phyloP scores from a whole-genome alignment of 1,284 basidiomycete genomes.

The Puccinia hordei region DNA sequence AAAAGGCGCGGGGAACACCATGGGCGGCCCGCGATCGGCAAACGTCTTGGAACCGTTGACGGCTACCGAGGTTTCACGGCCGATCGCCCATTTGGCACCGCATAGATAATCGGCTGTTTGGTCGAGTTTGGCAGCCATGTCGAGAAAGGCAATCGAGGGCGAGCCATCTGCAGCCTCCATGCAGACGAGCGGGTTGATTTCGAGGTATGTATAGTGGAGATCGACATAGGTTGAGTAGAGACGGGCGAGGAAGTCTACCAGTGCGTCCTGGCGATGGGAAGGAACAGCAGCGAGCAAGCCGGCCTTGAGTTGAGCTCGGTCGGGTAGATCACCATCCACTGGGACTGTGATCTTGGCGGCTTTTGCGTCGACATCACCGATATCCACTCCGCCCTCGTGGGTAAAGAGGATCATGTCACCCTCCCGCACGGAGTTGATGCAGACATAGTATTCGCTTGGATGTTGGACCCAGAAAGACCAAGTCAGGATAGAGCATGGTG shows the following conservation, averaged over 20 bases:
- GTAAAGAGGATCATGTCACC: slow-evolving; percentile 98
- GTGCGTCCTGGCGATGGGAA: slow-evolving; percentile 70
- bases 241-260: slow-evolving; percentile 89
- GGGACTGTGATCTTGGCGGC: slow-evolving; percentile 77
- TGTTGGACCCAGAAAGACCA: neutral
- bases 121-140: slow-evolving; percentile 99
- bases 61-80: slow-evolving; percentile 77
- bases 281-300: slow-evolving; percentile 79
- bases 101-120: slow-evolving; percentile 97
- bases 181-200: slow-evolving; percentile 98
- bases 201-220: slow-evolving; percentile 96
- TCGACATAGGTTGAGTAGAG: slow-evolving; percentile 97
- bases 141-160: slow-evolving; percentile 89
- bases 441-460: slow-evolving; percentile 92
- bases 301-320: slow-evolving; percentile 72
- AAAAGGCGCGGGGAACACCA: slow-evolving; percentile 87
- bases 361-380: slow-evolving; percentile 98
- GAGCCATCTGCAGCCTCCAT: slow-evolving; percentile 77
- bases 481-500: neutral
- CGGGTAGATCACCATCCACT: slow-evolving; percentile 67
- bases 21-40: slow-evolving; percentile 92
- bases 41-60: slow-evolving; percentile 65
- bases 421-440: slow-evolving; percentile 92
- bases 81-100: slow-evolving; percentile 97
- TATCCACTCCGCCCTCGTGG: slow-evolving; percentile 97